Evolutionary conservation across 768 basidiomycete genomes (phyloP), one percentile per base, ranked within the genome.

Genomic region (Hygrocybe punicea): DNA sequence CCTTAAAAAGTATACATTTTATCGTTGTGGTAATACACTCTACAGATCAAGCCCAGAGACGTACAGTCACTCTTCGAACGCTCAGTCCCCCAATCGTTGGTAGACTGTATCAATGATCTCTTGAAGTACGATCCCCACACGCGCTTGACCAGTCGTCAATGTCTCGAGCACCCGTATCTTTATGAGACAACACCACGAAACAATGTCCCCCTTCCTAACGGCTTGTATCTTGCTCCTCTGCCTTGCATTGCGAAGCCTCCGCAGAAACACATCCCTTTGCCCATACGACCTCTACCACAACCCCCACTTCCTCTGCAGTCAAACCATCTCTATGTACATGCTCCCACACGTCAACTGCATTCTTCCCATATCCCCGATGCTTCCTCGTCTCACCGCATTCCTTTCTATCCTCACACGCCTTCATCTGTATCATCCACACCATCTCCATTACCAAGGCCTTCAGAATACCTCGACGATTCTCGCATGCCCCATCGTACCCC

Each of bases 71-170:
- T 91, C 13, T 98, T 98, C 66, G 88, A 91, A 56, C 82, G 81
- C 55, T 81, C 75, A 10, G 84, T 94, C 19, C 93, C 95, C 4
- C 73, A 80, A 52, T 90, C 84, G 34, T 79, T 99, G 51, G 78
- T 99, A 66, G 87, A 97, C 66, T 95, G 93, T 73, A 97, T 99
- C 67, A 80, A 85, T 48, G 92, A 96, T 67, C 79, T 98, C 14
- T 83, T 99, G 59, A 89, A 85, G 65, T 98, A 97, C 73, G 92
- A 98, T 65, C 95, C 97, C 23, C 85, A 85, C 39, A 77, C 81
- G 49, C 88, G 97, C 25, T 78, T 98, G 49, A 97, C 94, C 1
- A 89, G 91, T 56, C 81, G 81, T 49, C 84, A 95, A 68, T 96
- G 94, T 69, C 75, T 97, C 60, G 83, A 93, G 33, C 94, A 98